Percentiles rank a stretch among this genome's conserved stretches.
phyloP scores from a whole-genome alignment of 805 yeast genomes.

The Komagataella phaffii region DNA sequence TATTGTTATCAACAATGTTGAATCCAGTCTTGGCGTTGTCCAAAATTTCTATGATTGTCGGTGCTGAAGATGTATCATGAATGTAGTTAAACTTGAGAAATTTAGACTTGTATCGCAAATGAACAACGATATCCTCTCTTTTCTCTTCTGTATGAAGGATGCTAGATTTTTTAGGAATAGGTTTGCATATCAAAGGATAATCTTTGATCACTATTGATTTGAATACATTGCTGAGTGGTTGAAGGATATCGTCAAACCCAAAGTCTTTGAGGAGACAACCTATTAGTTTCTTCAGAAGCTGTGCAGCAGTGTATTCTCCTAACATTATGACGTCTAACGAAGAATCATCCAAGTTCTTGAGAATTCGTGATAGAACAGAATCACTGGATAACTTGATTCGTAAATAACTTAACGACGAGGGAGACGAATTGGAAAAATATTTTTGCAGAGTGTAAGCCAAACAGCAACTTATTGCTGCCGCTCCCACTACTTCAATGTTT shows the following conservation, averaged over 20 bases:
- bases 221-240: slow-evolving; percentile 55
- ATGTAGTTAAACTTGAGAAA: slow-evolving; percentile 55
- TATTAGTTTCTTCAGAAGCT: slow-evolving; percentile 41
- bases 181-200: slow-evolving; percentile 48
- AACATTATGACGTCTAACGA: slow-evolving; percentile 20
- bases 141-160: slow-evolving; percentile 16
- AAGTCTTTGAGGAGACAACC: slow-evolving; percentile 70
- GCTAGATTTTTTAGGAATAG: slow-evolving; percentile 3
- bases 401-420: slow-evolving; percentile 39
- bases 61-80: slow-evolving; percentile 57
- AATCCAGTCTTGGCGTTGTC: slow-evolving; percentile 70
- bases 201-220: slow-evolving; percentile 46
- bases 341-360: slow-evolving; percentile 31
- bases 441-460: slow-evolving; percentile 52
- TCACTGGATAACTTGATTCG: slow-evolving; percentile 22
- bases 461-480: slow-evolving; percentile 37
- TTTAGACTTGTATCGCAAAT: slow-evolving; percentile 37
- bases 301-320: slow-evolving; percentile 37
- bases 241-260: slow-evolving; percentile 61
- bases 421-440: slow-evolving; percentile 38
- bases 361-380: slow-evolving; percentile 26
- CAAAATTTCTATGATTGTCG: slow-evolving; percentile 64
- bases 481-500: slow-evolving; percentile 45
- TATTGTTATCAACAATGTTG: slow-evolving; percentile 22
- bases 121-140: slow-evolving; percentile 15